Base-by-base conservation (phyloP, 305 asterid genomes). In the Galium porrigens region DNA sequence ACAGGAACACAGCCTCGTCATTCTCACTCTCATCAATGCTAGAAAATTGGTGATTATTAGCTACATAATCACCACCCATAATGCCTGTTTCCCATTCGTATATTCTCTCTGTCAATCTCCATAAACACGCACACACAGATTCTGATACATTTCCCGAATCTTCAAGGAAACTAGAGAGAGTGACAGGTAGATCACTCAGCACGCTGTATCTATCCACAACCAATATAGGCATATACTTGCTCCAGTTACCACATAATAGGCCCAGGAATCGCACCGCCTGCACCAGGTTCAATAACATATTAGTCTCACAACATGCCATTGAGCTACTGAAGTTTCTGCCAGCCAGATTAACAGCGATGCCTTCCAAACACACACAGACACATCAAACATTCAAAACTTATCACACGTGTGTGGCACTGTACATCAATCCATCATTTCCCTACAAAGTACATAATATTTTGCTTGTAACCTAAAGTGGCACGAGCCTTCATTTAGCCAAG, bases 241-340 rank as follows among this genome's bases (percentile, higher is more conserved):
- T 87, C 77, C 78, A 65, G 81, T 84, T 83, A 56, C 99, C 99
- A 30, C 90, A 74, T 80, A 94, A 62, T 70, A 94, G 78, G 33
- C 96, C 97, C 11, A 87, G 74, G 72, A 94, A 89, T 65, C 79
- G 85, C 65, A 89, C 72, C 66, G 85, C 97, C 99, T 94, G 81
- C 54, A 64, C 30, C n/a, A 17, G 59, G 58, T 66, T 36, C 18
- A 67, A 41, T 46, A 68, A 59, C 60, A 4, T 22, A 34, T 27
- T 41, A n/a, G 46, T 33, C 34, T 54, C 46, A 42, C 62, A 39
- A 42, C 22, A 9, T 6, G 22, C 58, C 48, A 39, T 42, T 36
- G 15, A 57, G 41, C 70, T 29, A 44, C 60, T 22, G 0, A 18
- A 58, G 18, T 11, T 9, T 11, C 11, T 37, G n/a, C 14, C 30